Evolutionary conservation across 768 basidiomycete species (phyloP), one percentile per base, ranked within the genome.

Genomic region (Xerocomellus chrysenteron): DNA sequence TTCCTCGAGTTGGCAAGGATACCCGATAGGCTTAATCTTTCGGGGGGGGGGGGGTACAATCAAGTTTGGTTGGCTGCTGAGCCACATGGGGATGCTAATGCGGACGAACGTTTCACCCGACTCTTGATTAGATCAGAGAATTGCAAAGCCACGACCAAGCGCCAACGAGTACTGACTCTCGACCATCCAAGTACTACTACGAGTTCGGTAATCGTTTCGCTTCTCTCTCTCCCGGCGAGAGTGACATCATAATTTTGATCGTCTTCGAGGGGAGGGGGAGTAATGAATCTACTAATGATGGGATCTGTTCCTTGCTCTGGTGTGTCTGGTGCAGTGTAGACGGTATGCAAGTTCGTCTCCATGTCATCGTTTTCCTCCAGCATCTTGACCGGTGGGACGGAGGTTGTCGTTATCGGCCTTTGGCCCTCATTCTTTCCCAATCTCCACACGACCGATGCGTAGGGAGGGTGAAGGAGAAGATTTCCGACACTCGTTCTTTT

Each of bases 281-380:
- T 21, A 21, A 21, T 21, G 21, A 21, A 21, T 21, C 21, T 21
- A 21, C 21, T 58, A 1, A 60, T 10, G 24, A 50, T 4, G 16
- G 57, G 35, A 4, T 68, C 57, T 8, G 32, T 32, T 26, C n/a
- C 53, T n/a, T 42, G 55, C 5, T 57, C 64, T 4, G 39, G 42
- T 2, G 14, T 17, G 49, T 67, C 65, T 2, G 58, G 67, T 8
- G 67, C 59, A 1, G 65, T 69, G 48, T 44, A 67, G 12, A 61
- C 67, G 4, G 59, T 61, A 36, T 61, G 21, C 5, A 65, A n/a
- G 30, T 62, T 64, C 3, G 62, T 67, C 61, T 49, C 66, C 59
- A 50, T 73, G 73, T 72, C 50, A 73, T 72, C 50, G 79, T 74
- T 50, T 67, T 71, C 64, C 65, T 75, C 55, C 74, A 64, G 26